phyloP scores from a whole-genome alignment of 2,329 filamentous ascomycete genomes.

The Pseudogymnoascus sp. region DNA sequence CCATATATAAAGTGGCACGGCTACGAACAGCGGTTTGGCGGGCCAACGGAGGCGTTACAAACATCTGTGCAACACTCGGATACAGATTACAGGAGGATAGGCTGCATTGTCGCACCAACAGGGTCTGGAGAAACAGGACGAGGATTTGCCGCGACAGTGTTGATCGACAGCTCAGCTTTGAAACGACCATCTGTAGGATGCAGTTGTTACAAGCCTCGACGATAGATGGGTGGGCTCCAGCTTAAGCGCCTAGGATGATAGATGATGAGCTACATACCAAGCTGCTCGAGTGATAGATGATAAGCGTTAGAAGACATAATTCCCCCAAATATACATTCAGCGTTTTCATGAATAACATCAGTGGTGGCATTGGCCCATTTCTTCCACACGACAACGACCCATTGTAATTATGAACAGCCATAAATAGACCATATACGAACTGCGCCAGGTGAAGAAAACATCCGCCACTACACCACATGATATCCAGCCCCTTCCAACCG shows the following conservation, averaged over 20 bases:
- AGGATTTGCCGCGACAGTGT: not conserved
- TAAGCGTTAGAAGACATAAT: not conserved
- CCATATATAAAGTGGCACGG: not conserved
- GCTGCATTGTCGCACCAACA: not conserved
- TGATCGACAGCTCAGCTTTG: not conserved
- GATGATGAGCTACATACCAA: not conserved
- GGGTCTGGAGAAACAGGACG: not conserved
- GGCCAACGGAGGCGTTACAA: not conserved
- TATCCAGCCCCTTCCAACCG: not conserved
- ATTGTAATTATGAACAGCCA: constrained; percentile 2
- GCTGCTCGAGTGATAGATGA: not conserved
- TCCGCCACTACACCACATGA: constrained; percentile 1
- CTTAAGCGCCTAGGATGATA: not conserved
- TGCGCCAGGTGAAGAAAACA: constrained; percentile 7
- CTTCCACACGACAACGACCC: not conserved
- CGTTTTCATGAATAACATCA: not conserved
- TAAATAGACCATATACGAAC: constrained; percentile 5
- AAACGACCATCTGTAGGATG: not conserved
- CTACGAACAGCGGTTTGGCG: not conserved
- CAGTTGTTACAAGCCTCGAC: not conserved
- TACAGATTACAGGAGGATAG: not conserved
- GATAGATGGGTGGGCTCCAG: not conserved
- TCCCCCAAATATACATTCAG: not conserved
- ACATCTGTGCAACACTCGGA: not conserved
- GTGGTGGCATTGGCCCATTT: not conserved